Evolutionary conservation across 164 flowering plant species (phyloP).

Genomic region (Hamamelis virginiana): DNA sequence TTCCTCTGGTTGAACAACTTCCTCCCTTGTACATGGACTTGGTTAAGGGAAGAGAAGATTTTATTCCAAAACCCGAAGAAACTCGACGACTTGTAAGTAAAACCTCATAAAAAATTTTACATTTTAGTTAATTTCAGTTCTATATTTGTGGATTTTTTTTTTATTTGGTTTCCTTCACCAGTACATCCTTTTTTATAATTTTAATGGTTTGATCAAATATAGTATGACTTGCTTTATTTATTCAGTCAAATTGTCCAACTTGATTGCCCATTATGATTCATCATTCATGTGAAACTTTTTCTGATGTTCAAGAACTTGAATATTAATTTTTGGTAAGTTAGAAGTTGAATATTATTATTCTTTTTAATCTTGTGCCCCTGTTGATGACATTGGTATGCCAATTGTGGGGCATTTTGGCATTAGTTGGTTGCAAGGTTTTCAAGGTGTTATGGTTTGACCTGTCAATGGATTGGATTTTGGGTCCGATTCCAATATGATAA

Average conservation of each 20-base stretch:
- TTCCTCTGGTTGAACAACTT: constrained; percentile 92
- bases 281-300: too few species aligned
- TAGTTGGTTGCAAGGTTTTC: too few species aligned
- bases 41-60: constrained; percentile 84
- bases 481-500: too few species aligned
- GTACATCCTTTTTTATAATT: not conserved
- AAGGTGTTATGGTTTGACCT: too few species aligned
- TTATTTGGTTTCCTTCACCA: constrained; percentile 3
- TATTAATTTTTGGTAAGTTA: too few species aligned
- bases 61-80: constrained; percentile 93
- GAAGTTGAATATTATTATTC: too few species aligned
- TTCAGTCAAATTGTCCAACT: not conserved
- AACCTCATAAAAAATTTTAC: not conserved
- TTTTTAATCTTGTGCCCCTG: too few species aligned
- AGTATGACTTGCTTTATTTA: not conserved
- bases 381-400: too few species aligned
- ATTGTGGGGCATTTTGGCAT: too few species aligned
- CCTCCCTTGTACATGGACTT: constrained; percentile 94
- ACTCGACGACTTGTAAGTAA: constrained; percentile 73
- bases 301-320: too few species aligned
- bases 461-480: too few species aligned
- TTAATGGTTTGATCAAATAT: not conserved
- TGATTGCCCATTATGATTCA: not conserved
- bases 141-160: not conserved
- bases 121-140: not conserved